Base-by-base conservation (phyloP, 768 basidiomycete genomes). In the Mycena galopus region DNA sequence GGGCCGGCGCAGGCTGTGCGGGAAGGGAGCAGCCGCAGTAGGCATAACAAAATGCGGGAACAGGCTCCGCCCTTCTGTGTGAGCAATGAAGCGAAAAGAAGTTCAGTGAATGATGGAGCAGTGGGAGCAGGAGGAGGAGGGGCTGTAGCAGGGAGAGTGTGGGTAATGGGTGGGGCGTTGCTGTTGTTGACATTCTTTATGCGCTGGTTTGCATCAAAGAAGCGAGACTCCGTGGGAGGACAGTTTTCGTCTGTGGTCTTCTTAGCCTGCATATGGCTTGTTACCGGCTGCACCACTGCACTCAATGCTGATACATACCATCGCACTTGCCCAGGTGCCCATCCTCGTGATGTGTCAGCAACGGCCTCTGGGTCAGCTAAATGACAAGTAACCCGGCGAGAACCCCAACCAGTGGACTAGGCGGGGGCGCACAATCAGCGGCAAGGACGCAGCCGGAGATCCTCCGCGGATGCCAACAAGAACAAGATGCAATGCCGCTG, bases 181-280 rank as follows among this genome's bases (percentile, higher is more conserved):
- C n/a, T n/a, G n/a, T 37, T 37, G 21, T 4, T 3, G 19, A 59
- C 32, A 37, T 59, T 59, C 57, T 59, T 21, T 21, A 59, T 59
- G 57, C 57, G 57, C n/a, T 59, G 57, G 32, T 21, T 25, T 5
- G 57, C 32, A 59, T 59, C 57, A 32, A 59, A 59, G 32, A 59
- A 12, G n/a, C 33, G 57, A 19, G 57, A 59, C 3, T 33, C 35
- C 9, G 25, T 8, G 5, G 57, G 57, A 17, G 30, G 57, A 7
- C 12, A 8, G 5, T 57, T 14, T 12, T 30, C 29, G 56, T 57
- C 56, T 10, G 56, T 57, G 9, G 12, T 37, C 35, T 59, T 59
- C 57, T 59, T 30, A 3, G 57, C 57, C 57, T 59, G 17, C 57
- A n/a, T 55, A 12, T 12, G 12, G 6, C 21, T 6, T 21, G 21